Conservation (phyloP, 2,329 filamentous ascomycete genomes). For the Aureobasidium leucospermi region DNA sequence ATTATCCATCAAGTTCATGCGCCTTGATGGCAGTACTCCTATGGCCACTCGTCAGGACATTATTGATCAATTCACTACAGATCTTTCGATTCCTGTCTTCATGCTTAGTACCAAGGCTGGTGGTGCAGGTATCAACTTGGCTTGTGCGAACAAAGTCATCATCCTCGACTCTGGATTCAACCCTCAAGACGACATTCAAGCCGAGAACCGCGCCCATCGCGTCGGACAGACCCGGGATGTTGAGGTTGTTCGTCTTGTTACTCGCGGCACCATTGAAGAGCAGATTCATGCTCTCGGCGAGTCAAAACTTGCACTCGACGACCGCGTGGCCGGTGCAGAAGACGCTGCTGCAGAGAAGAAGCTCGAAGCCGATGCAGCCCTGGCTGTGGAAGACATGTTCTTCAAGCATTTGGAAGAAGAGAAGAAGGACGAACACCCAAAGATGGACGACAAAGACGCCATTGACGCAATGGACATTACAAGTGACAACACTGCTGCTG, state of each 20-base stretch:
- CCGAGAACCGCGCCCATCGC: conserved; percentile 91
- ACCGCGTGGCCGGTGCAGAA: conserved; percentile 55
- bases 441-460: conserved; percentile 10
- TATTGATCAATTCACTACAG: conserved; percentile 76
- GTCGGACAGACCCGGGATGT: conserved; percentile 88
- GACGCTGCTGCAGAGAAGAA: conserved; percentile 32
- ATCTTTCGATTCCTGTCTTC: conserved; percentile 77
- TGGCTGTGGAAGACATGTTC: conserved; percentile 35
- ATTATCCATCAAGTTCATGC: conserved; percentile 66
- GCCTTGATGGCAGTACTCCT: conserved; percentile 77
- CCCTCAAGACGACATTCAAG: conserved; percentile 95
- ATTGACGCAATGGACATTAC: conserved; percentile 8
- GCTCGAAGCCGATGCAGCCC: conserved; percentile 33
- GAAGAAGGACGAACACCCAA: background rate
- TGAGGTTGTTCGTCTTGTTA: conserved; percentile 81
- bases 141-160: conserved; percentile 92
- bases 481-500: background rate
- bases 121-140: conserved; percentile 94
- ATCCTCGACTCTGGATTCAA: conserved; percentile 98
- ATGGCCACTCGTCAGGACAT: conserved; percentile 79
- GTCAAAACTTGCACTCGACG: conserved; percentile 86
- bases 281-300: conserved; percentile 85
- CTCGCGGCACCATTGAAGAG: conserved; percentile 78
- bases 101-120: conserved; percentile 88
- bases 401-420: conserved; percentile 18